Evolutionary conservation across 2,329 filamentous ascomycete species (phyloP).

Genomic region (Myriosclerotinia scirpicola): DNA sequence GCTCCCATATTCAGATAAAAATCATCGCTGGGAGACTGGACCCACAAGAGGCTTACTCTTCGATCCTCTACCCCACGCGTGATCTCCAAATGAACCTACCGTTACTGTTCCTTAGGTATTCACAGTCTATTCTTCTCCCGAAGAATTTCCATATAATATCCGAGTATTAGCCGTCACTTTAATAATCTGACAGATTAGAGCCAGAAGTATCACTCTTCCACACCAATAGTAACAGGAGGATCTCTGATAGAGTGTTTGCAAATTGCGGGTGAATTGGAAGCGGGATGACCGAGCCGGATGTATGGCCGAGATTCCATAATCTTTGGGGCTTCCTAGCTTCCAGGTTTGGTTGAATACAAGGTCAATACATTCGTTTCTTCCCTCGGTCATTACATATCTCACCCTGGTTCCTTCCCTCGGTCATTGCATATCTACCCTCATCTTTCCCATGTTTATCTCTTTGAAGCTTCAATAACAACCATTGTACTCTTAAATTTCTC

Average conservation of each 20-base stretch:
- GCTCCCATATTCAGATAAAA: no score
- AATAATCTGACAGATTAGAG: neutral
- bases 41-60: conserved; percentile 6
- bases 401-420: neutral
- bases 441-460: neutral
- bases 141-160: neutral
- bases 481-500: neutral
- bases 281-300: neutral
- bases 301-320: conserved; percentile 6
- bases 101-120: conserved; percentile 4
- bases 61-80: neutral
- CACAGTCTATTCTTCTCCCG: neutral
- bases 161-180: conserved; percentile 6
- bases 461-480: neutral
- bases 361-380: neutral
- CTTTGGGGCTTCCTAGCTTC: neutral
- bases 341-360: neutral
- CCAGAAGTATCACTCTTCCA: neutral
- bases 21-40: no score
- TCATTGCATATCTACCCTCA: neutral
- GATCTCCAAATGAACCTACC: neutral
- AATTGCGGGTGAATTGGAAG: neutral
- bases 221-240: neutral
- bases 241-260: neutral
- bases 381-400: neutral